Percentiles rank a stretch among this genome's conserved stretches.
Evolutionary conservation across 2,329 filamentous ascomycete genomes (phyloP).

Genomic region (Aspergillus calidoustus): DNA sequence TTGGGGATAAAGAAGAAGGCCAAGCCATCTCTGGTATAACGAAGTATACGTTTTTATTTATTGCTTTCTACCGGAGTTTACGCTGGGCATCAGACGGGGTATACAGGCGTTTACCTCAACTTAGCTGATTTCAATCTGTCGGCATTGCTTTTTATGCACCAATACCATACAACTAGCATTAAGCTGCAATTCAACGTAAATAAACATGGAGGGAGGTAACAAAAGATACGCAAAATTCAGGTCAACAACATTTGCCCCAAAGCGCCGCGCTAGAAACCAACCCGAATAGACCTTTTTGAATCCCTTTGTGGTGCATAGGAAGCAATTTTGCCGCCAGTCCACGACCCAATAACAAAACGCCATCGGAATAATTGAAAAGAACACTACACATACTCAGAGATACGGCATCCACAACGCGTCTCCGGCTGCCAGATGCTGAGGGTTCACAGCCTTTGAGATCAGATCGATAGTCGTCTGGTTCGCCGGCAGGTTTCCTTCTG

Average conservation of each 20-base stretch:
- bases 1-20: constrained; percentile 88
- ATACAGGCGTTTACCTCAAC: background rate
- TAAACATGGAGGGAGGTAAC: constrained; percentile 19
- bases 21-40: constrained; percentile 60
- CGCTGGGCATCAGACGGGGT: constrained; percentile 3
- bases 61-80: constrained; percentile 17
- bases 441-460: constrained; percentile 90
- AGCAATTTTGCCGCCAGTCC: constrained; percentile 6
- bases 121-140: background rate
- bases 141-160: constrained; percentile 6
- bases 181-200: constrained; percentile 14
- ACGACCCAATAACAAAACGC: constrained; percentile 22
- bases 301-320: background rate
- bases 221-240: constrained; percentile 20
- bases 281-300: constrained; percentile 8
- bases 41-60: background rate
- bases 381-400: constrained; percentile 58
- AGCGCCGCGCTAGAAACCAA: constrained; percentile 33
- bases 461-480: constrained; percentile 97
- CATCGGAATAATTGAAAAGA: constrained; percentile 19
- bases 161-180: constrained; percentile 13
- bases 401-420: constrained; percentile 99
- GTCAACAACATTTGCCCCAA: constrained; percentile 24
- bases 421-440: constrained; percentile 82
- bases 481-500: constrained; percentile 79